phyloP scores from a whole-genome alignment of 1,284 basidiomycete species.

The Termitomyces sp. region DNA sequence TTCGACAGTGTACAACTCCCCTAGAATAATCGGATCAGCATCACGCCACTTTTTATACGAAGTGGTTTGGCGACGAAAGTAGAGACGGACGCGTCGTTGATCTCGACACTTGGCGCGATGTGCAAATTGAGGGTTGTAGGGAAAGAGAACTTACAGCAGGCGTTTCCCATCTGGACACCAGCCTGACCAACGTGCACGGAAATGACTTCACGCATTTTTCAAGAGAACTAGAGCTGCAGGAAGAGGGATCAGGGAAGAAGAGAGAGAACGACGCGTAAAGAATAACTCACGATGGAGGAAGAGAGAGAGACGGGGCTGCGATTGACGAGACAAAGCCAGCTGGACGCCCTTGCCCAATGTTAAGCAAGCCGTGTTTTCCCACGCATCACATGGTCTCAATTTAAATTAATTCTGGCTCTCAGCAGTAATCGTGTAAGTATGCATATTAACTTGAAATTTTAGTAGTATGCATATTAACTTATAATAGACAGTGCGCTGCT shows the following conservation, averaged over 20 bases:
- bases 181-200: slow-evolving; percentile 92
- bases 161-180: slow-evolving; percentile 94
- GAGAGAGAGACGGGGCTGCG: slow-evolving; percentile 28
- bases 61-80: slow-evolving; percentile 8
- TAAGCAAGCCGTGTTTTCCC: slow-evolving; percentile 32
- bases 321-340: slow-evolving; percentile 35
- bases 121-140: not conserved
- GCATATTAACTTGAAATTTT: too few species aligned
- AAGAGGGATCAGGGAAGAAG: slow-evolving; percentile 17
- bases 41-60: slow-evolving; percentile 28
- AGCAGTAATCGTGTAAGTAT: too few species aligned
- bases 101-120: slow-evolving; percentile 11
- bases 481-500: too few species aligned
- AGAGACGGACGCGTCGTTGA: slow-evolving; percentile 22
- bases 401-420: too few species aligned
- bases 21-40: slow-evolving; percentile 44
- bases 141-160: slow-evolving; percentile 63
- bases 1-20: slow-evolving; percentile 98
- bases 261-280: slow-evolving; percentile 20
- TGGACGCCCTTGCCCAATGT: slow-evolving; percentile 28
- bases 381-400: slow-evolving; percentile 33
- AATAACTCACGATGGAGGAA: slow-evolving; percentile 27
- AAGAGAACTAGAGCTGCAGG: slow-evolving; percentile 21
- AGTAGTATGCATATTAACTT: too few species aligned
- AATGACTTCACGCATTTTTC: slow-evolving; percentile 83